Base-by-base conservation (phyloP, 176 grass and related monocot species). In the Melocanna baccifera region DNA sequence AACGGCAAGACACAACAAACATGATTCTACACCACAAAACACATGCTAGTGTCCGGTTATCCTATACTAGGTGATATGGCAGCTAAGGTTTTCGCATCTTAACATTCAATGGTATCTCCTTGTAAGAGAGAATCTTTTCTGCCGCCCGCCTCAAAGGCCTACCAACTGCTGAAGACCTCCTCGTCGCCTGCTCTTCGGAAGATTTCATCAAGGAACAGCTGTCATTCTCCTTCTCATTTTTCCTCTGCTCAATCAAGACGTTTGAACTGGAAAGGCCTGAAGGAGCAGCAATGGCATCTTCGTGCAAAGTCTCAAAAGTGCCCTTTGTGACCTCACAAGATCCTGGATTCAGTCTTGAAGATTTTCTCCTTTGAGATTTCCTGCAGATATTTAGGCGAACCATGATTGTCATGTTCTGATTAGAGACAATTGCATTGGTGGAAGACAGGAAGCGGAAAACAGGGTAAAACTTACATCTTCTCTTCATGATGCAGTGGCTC, bases 51-150 rank as follows among this genome's bases (percentile, higher is more conserved):
- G 48, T 5, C 48, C 15, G 15, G 53, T 57, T 57, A 9, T 22
- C 7, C 20, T 57, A 57, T n/a, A n/a, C 62, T 46, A 11, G 43
- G 20, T 66, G 46, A 9, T 4, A 6, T 51, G 48, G 48, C 5
- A 43, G 30, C 46, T 67, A 88, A 40, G 59, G 47, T 77, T 85
- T 77, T 1, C 92, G 78, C 92, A 94, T 88, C 70, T 94, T 94
- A 66, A 86, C 51, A 71, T 91, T 94, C 78, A 91, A 12, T 36
- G 89, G 83, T 15, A 62, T 58, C 84, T 94, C 92, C 69, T 80
- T 94, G 86, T 94, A 94, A 1, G 83, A 91, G 46, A 82, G 15
- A 1, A 86, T 80, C 67, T 89, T 94, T 29, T 86, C 92, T 81
- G 73, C 83, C 37, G 86, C 92, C 75, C 69, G 86, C 20, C 89